Evolutionary conservation across 179 eudicot genomes (phyloP).

Genomic region (Beta corolliflora): DNA sequence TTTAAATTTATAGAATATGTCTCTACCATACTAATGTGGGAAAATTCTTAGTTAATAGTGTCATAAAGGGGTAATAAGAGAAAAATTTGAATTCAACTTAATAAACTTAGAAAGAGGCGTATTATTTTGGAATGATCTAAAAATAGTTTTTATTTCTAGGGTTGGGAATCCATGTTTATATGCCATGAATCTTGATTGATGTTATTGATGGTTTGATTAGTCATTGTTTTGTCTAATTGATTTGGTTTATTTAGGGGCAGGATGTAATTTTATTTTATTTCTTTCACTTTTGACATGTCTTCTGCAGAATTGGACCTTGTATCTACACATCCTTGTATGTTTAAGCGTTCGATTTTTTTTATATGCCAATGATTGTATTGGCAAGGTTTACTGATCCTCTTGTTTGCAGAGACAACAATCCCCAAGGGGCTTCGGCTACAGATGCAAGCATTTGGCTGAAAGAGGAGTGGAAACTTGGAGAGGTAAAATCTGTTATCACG

Average conservation of each 20-base stretch:
- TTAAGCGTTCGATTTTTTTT: background rate
- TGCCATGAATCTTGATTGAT: too few relatives aligned
- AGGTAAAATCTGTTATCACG: conserved; percentile 45
- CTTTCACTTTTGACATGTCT: background rate
- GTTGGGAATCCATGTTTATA: too few relatives aligned
- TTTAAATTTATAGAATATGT: too few relatives aligned
- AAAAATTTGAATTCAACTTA: background rate
- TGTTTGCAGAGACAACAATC: conserved; percentile 44
- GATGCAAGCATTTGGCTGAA: conserved; percentile 70
- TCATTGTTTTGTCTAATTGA: too few relatives aligned
- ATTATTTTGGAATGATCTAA: background rate
- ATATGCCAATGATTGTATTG: conserved; percentile 7
- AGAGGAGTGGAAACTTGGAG: conserved; percentile 72
- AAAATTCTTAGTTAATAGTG: background rate
- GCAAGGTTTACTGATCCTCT: conserved; percentile 2
- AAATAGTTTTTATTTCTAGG: too few relatives aligned
- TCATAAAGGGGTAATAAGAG: background rate
- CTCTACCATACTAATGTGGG: background rate
- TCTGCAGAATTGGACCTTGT: background rate
- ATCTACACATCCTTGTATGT: background rate
- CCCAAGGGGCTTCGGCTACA: conserved; percentile 31
- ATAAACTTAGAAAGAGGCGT: background rate
- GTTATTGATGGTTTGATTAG: too few relatives aligned
- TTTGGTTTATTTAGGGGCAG: too few relatives aligned
- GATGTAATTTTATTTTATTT: too few relatives aligned